Evolutionary conservation across 768 basidiomycete species (phyloP).

Genomic region (Rhodotorula sphaerocarpa): DNA sequence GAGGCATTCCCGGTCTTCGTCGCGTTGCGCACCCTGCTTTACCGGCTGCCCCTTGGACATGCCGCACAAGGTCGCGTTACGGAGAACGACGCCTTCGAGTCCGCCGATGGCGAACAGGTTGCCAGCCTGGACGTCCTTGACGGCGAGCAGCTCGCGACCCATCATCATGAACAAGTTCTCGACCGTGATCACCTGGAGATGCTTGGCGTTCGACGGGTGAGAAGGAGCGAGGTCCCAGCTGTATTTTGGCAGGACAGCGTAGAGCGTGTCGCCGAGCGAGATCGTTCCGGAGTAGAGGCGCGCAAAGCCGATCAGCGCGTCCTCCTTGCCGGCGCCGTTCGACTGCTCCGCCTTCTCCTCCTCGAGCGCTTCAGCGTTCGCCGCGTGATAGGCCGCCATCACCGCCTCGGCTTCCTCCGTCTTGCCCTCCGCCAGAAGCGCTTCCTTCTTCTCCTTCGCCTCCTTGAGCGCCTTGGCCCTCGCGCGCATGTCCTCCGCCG

Average conservation of each 20-base stretch:
- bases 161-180: slow-evolving; percentile 89
- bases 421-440: slow-evolving; percentile 25
- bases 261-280: slow-evolving; percentile 55
- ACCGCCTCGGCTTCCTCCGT: slow-evolving; percentile 21
- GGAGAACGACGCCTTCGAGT: slow-evolving; percentile 77
- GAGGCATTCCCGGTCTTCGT: slow-evolving; percentile 53
- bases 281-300: slow-evolving; percentile 86
- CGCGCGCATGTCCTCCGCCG: slow-evolving; percentile 70
- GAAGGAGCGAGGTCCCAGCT: slow-evolving; percentile 54
- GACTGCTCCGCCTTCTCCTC: slow-evolving; percentile 9
- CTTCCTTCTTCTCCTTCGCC: slow-evolving; percentile 41
- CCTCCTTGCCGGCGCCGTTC: slow-evolving; percentile 41
- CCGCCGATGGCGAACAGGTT: slow-evolving; percentile 91
- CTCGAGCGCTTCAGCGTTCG: not conserved
- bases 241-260: slow-evolving; percentile 82
- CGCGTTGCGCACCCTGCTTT: slow-evolving; percentile 37
- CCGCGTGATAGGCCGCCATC: slow-evolving; percentile 10
- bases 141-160: slow-evolving; percentile 84
- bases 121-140: slow-evolving; percentile 74
- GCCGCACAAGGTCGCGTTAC: slow-evolving; percentile 76
- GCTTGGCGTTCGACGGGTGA: slow-evolving; percentile 61
- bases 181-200: slow-evolving; percentile 56
- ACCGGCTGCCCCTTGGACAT: slow-evolving; percentile 39
- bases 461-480: slow-evolving; percentile 47
- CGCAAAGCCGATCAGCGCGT: slow-evolving; percentile 82